Conservation (phyloP, 192 early-diverging fungal genomes). For the Pecoramyces ruminantium region DNA sequence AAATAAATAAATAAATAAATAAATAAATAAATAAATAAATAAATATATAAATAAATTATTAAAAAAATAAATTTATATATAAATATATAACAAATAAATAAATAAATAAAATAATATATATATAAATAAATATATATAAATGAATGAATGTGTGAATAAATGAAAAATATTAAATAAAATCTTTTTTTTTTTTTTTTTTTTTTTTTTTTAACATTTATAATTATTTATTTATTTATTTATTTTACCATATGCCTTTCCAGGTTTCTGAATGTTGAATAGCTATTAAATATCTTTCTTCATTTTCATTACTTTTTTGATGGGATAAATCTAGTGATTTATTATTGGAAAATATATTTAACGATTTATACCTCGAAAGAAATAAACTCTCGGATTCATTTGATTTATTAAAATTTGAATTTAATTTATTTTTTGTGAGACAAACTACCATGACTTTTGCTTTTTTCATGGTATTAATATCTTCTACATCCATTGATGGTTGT, state of each 20-base stretch:
- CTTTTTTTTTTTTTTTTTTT: too few relatives aligned
- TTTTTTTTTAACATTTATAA: too few relatives aligned
- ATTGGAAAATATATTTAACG: background rate
- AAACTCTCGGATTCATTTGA: background rate
- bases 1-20: background rate
- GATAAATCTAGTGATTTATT: background rate
- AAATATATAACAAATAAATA: too few relatives aligned
- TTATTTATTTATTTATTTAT: background rate
- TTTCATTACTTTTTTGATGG: background rate
- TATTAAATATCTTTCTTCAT: background rate
- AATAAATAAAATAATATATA: too few relatives aligned
- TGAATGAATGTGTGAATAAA: too few relatives aligned
- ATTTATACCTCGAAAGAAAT: background rate
- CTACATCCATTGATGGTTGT: background rate
- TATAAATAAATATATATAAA: too few relatives aligned
- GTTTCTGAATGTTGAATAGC: background rate
- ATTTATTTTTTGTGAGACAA: background rate
- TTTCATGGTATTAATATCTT: background rate
- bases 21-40: too few relatives aligned
- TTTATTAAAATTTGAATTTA: background rate
- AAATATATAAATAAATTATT: too few relatives aligned
- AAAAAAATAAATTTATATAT: too few relatives aligned
- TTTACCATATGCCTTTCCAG: background rate
- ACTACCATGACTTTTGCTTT: background rate
- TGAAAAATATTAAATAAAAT: too few relatives aligned